Evolutionary conservation across 164 flowering plant species (phyloP), one percentile per base, ranked within the genome.

Genomic region (Kalanchoe fedtschenkoi): DNA sequence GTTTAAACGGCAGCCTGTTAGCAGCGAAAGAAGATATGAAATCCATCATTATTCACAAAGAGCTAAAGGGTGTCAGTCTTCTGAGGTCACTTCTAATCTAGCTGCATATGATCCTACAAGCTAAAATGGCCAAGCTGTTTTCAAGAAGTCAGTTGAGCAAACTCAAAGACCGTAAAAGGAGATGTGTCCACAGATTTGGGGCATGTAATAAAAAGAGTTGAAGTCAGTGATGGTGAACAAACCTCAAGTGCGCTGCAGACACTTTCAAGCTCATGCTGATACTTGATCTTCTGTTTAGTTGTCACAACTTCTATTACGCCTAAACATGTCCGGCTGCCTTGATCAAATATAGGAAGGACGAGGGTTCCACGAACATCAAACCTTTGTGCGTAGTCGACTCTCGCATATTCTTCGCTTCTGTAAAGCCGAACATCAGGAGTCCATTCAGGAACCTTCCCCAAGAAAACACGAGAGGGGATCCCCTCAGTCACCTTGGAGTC

Each of bases 171-270:
- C n/a, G n/a, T n/a, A n/a, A n/a, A n/a, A n/a, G n/a, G n/a, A n/a
- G n/a, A n/a, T n/a, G n/a, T n/a, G n/a, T n/a, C n/a, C n/a, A n/a
- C n/a, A n/a, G n/a, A 21, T 30, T 28, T 32, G n/a, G 58, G 19
- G 34, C 10, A 22, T 9, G n/a, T 53, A 44, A 64, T 3, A 21
- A 22, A 9, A 11, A 61, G 22, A 14, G 30, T 46, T 21, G 24
- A 14, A 8, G 55, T 3, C n/a, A n/a, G n/a, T 11, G 22, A 68
- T 34, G 65, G 35, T 21, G 53, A 39, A 60, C 64, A 28, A 22
- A 92, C 98, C 98, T 92, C 83, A 24, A 92, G 90, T 43, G 91
- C 96, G 69, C 71, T 80, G 84, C 96, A 83, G 46, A 92, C 85
- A 62, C 71, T 84, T 65, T 89, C 96, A 57, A 92, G 76, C 65